Percentiles rank a stretch among this genome's conserved stretches.
Evolutionary conservation across 257 asterid species (phyloP).

Genomic region (Salvia splendens): DNA sequence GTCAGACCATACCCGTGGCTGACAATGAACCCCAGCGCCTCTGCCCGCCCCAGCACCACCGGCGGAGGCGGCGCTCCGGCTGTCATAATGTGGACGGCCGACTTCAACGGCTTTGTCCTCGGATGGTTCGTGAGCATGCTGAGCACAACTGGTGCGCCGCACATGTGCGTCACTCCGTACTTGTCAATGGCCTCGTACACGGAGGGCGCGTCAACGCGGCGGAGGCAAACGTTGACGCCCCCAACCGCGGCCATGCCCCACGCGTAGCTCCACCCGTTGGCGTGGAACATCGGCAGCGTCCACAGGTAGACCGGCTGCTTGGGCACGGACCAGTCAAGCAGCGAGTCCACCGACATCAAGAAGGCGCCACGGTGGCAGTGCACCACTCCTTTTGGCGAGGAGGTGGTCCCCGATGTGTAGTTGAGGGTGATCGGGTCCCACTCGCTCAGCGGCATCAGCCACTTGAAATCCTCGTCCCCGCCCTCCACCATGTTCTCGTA

Average conservation of each 20-base stretch:
- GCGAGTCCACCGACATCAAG: slow-evolving; percentile 22
- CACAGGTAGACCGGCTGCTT: slow-evolving; percentile 46
- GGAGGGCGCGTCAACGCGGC: slow-evolving; percentile 39
- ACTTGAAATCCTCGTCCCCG: slow-evolving; percentile 43
- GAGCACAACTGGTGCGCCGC: slow-evolving; percentile 53
- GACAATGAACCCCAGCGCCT: slow-evolving; percentile 34
- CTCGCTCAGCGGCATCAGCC: slow-evolving; percentile 48
- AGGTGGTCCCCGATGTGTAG: slow-evolving; percentile 68
- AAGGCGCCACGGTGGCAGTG: slow-evolving; percentile 54
- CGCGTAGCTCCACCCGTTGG: slow-evolving; percentile 56
- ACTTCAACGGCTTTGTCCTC: slow-evolving; percentile 10
- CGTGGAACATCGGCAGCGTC: slow-evolving; percentile 61
- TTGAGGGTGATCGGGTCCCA: slow-evolving; percentile 52
- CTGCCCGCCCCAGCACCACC: slow-evolving; percentile 34
- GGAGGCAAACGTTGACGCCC: slow-evolving; percentile 52
- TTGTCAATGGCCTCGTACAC: slow-evolving; percentile 31
- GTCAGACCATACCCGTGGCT: slow-evolving; percentile 57
- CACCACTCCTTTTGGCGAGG: slow-evolving; percentile 56
- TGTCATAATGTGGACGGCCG: slow-evolving; percentile 37
- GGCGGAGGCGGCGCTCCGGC: slow-evolving; percentile 57
- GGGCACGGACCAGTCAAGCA: slow-evolving; percentile 46
- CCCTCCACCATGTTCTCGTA: slow-evolving; percentile 42
- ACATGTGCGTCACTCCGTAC: slow-evolving; percentile 42
- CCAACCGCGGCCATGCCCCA: slow-evolving; percentile 62
- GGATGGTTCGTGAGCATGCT: slow-evolving; percentile 42